These are phyloP conservation scores for Hemileccinum impolitum DNA, from an alignment of 768 basidiomycete species.

Conservation along the genomic window DNA sequence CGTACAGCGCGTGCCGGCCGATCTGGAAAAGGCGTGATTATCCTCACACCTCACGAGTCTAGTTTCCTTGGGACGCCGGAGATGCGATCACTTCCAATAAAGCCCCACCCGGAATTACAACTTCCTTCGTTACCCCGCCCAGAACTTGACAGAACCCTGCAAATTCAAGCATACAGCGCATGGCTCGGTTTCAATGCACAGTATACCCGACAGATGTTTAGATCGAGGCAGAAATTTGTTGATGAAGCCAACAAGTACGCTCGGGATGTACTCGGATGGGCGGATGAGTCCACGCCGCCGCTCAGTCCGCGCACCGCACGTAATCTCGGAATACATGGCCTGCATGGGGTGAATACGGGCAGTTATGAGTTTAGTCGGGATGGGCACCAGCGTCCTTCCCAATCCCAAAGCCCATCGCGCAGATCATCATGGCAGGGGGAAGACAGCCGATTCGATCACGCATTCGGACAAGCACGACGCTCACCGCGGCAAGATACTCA, in stretches of 20 bases:
- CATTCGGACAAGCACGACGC: constrained; percentile 1
- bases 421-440: constrained; percentile 11
- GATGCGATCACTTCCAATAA: constrained; percentile 42
- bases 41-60: constrained; percentile 50
- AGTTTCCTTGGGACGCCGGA: constrained; percentile 43
- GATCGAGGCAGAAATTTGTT: constrained; percentile 41
- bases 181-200: constrained; percentile 58
- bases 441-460: not conserved
- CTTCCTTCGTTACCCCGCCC: constrained; percentile 22
- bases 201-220: constrained; percentile 34
- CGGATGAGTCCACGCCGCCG: constrained; percentile 32
- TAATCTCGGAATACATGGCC: constrained; percentile 47
- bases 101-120: constrained; percentile 23
- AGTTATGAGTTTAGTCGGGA: not conserved
- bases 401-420: not conserved
- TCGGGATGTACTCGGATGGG: constrained; percentile 37
- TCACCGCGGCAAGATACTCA: constrained; percentile 2
- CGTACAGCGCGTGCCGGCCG: constrained; percentile 75
- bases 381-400: constrained; percentile 3
- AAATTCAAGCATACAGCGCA: constrained; percentile 50
- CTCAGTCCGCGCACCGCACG: constrained; percentile 44
- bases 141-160: constrained; percentile 36
- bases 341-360: constrained; percentile 25
- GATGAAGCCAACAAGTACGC: constrained; percentile 37
- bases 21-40: constrained; percentile 54